phyloP scores from a whole-genome alignment of 768 basidiomycete species.

The Tylopilus felleus region DNA sequence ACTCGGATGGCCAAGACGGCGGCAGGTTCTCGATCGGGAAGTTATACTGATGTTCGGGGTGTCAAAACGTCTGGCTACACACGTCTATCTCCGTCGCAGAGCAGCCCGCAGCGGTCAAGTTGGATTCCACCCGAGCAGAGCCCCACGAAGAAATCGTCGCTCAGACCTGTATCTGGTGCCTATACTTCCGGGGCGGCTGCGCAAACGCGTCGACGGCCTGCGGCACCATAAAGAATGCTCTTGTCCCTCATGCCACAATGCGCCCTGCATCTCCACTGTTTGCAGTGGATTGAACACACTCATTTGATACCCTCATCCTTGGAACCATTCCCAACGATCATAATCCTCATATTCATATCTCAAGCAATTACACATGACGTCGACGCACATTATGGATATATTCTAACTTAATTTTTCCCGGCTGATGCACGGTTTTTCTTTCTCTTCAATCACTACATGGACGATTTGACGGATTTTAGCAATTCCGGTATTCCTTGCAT shows the following conservation, averaged over 20 bases:
- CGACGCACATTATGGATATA: constrained; percentile 23
- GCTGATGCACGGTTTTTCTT: constrained; percentile 1
- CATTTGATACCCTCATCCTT: constrained; percentile 28
- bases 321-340: constrained; percentile 15
- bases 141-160: constrained; percentile 9
- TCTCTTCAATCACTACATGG: constrained; percentile 12
- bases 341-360: constrained; percentile 17
- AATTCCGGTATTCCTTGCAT: constrained; percentile 7
- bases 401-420: constrained; percentile 15
- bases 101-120: constrained; percentile 22
- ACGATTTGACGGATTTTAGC: constrained; percentile 16
- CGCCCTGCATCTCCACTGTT: constrained; percentile 10
- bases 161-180: constrained; percentile 15
- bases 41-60: constrained; percentile 15
- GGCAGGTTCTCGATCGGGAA: constrained; percentile 14
- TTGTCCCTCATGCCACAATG: neutral
- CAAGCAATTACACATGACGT: constrained; percentile 9
- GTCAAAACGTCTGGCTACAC: constrained; percentile 8
- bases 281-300: constrained; percentile 16
- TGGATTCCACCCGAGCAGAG: constrained; percentile 22
- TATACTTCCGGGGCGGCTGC: constrained; percentile 12
- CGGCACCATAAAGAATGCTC: constrained; percentile 18
- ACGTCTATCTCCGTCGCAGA: constrained; percentile 9
- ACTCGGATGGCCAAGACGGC: constrained; percentile 9
- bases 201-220: constrained; percentile 17